Conservation (phyloP, 2,329 filamentous ascomycete genomes). For the Diaporthe sp. region DNA sequence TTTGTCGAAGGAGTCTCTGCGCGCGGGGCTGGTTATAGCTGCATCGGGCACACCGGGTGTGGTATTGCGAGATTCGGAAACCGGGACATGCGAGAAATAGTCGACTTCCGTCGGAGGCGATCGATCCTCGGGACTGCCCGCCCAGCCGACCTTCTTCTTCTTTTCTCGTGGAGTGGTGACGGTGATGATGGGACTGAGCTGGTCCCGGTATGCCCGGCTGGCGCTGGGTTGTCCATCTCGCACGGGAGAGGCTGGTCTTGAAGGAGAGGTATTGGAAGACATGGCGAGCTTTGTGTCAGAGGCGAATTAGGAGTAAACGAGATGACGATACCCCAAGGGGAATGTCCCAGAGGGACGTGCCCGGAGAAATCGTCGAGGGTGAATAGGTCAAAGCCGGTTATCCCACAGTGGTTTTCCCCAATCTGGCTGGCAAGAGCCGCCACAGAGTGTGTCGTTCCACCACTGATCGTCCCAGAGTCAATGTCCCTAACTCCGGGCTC, state of each 20-base stretch:
- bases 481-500: not conserved
- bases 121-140: constrained; percentile 38
- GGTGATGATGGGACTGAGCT: constrained; percentile 32
- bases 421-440: not conserved
- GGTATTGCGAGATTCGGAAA: constrained; percentile 39
- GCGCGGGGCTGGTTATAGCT: constrained; percentile 21
- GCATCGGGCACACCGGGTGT: constrained; percentile 31
- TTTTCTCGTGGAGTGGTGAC: constrained; percentile 36
- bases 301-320: constrained; percentile 25
- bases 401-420: not conserved
- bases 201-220: not conserved
- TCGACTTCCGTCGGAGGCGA: constrained; percentile 34
- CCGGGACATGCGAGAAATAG: constrained; percentile 37
- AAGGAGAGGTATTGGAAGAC: constrained; percentile 30
- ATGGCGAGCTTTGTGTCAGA: constrained; percentile 19
- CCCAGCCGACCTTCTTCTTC: constrained; percentile 47
- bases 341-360: constrained; percentile 31
- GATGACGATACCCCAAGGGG: constrained; percentile 29
- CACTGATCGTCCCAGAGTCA: not conserved
- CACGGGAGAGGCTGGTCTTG: constrained; percentile 23
- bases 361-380: constrained; percentile 4
- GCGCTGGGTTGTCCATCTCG: constrained; percentile 22
- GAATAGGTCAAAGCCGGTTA: not conserved
- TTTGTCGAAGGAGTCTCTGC: constrained; percentile 45
- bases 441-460: not conserved